A percentile compares a stretch with the other conserved stretches of the same genome.
Conservation (phyloP, 306 rosid genomes). For the Quillaja saponaria region DNA sequence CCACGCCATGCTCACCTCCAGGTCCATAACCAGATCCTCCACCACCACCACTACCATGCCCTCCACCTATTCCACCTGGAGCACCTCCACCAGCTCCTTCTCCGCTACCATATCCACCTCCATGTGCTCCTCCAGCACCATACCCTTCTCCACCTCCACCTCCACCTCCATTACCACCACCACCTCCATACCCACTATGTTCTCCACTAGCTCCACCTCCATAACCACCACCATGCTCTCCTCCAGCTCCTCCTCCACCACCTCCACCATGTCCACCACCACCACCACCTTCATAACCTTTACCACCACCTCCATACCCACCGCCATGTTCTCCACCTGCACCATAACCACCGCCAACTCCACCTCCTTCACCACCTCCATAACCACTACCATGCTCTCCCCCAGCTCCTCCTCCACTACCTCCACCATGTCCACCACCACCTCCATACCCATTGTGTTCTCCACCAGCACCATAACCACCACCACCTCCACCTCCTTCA, state of each 20-base stretch:
- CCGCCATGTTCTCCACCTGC: background rate
- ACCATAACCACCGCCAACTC: slow-evolving; percentile 1
- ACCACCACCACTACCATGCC: slow-evolving; percentile 37
- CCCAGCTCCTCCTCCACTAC: slow-evolving; percentile 20
- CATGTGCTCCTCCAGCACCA: slow-evolving; percentile 38
- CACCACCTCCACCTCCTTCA: slow-evolving; percentile 32
- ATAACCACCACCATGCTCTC: slow-evolving; percentile 25
- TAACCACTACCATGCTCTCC: slow-evolving; percentile 13
- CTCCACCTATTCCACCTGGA: slow-evolving; percentile 32
- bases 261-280: slow-evolving; percentile 37
- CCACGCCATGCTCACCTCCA: slow-evolving; percentile 17
- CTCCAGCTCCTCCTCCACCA: slow-evolving; percentile 25
- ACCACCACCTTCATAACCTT: slow-evolving; percentile 22
- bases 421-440: slow-evolving; percentile 24
- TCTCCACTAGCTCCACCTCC: slow-evolving; percentile 37
- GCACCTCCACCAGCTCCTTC: slow-evolving; percentile 33
- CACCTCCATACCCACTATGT: slow-evolving; percentile 30
- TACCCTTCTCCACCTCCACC: slow-evolving; percentile 37
- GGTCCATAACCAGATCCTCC: slow-evolving; percentile 22
- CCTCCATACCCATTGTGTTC: slow-evolving; percentile 31
- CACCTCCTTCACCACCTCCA: slow-evolving; percentile 25
- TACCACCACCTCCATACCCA: slow-evolving; percentile 16
- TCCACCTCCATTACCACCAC: slow-evolving; percentile 20
- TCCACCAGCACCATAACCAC: slow-evolving; percentile 40
- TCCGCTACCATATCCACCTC: slow-evolving; percentile 40